Conservation (phyloP, 768 basidiomycete genomes). For the Hericium alpestre region DNA sequence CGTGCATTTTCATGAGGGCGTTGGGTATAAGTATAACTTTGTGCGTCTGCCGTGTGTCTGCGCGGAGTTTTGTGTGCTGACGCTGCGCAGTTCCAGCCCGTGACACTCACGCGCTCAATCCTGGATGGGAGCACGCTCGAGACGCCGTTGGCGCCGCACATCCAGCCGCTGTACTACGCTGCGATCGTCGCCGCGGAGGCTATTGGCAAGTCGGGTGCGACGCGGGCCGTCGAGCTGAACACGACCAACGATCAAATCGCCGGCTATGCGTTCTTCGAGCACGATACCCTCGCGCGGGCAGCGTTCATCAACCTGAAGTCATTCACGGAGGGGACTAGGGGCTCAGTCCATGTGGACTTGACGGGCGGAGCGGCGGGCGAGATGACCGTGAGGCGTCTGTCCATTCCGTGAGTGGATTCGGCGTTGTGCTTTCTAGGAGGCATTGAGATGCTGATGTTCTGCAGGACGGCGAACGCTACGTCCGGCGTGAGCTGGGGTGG, state of each 20-base stretch:
- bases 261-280: slow-evolving; percentile 55
- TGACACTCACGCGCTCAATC: slow-evolving; percentile 44
- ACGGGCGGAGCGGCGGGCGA: slow-evolving; percentile 20
- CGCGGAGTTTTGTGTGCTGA: not conserved
- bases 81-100: slow-evolving; percentile 47
- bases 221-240: slow-evolving; percentile 35
- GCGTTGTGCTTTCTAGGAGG: not conserved
- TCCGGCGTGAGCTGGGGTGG: slow-evolving; percentile 48
- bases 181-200: slow-evolving; percentile 51
- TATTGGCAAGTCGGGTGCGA: slow-evolving; percentile 35
- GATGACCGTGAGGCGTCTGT: slow-evolving; percentile 38
- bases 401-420: slow-evolving; percentile 29
- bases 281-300: slow-evolving; percentile 30
- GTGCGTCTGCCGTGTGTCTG: slow-evolving; percentile 18
- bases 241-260: slow-evolving; percentile 38
- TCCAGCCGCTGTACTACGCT: slow-evolving; percentile 59
- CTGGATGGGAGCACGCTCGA: slow-evolving; percentile 42
- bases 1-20: slow-evolving; percentile 54
- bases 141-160: slow-evolving; percentile 42
- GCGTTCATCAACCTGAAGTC: slow-evolving; percentile 52
- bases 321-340: slow-evolving; percentile 15
- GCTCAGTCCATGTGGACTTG: slow-evolving; percentile 1
- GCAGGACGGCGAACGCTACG: slow-evolving; percentile 38
- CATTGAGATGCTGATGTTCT: not conserved
- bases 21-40: slow-evolving; percentile 64